Base-by-base conservation (phyloP, 228 moss, liverwort and hornwort genomes). In the Sphagnum fallax region DNA sequence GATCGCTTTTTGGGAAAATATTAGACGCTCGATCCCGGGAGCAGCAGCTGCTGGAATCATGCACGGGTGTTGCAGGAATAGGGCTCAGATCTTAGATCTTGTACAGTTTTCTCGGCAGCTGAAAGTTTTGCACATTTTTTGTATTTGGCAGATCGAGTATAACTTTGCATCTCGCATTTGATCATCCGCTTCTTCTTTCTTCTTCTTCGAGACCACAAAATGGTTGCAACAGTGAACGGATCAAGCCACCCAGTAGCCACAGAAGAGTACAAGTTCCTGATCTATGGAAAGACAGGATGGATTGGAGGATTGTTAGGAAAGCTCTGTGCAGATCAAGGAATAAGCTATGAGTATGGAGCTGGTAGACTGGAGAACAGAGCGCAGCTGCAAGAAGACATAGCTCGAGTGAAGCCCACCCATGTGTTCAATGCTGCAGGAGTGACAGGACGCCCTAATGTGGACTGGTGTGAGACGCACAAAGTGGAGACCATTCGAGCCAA, bases 271-370 rank as follows among this genome's bases (percentile, higher is more conserved):
- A 72, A 72, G 50, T 72, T 72, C 48, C 49, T 72, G 72, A 72
- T 72, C 65, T 72, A 72, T 16, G 72, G 72, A 66, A n/a, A 47
- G 16, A 72, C 72, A 48, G 72, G 72, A 49, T 72, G 72, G 72
- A 72, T 72, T 50, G 72, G 72, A 47, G 72, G 72, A 4, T 59
- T 72, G 5, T 65, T 72, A 9, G 72, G 72, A 10, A 72, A 72
- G 60, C 55, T 72, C 8, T 72, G 72, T 60, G 51, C 72, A 66
- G 65, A 72, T 57, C 14, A 60, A 59, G 66, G 65, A 10, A 72
- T 72, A 49, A 11, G 49, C 8, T 72, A 57, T 49, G 72, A 72
- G 61, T 72, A 72, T 14, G 72, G 72, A 49, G 65, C 64, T 58
- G 72, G 72, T 6, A 72, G 72, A 50, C 49, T 72, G 60, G 72